Percentiles rank a stretch among this genome's conserved stretches.
These are phyloP conservation scores for Phytophthora gonapodyides DNA, from an alignment of 352 stramenopile species.

Conservation along the genomic window DNA sequence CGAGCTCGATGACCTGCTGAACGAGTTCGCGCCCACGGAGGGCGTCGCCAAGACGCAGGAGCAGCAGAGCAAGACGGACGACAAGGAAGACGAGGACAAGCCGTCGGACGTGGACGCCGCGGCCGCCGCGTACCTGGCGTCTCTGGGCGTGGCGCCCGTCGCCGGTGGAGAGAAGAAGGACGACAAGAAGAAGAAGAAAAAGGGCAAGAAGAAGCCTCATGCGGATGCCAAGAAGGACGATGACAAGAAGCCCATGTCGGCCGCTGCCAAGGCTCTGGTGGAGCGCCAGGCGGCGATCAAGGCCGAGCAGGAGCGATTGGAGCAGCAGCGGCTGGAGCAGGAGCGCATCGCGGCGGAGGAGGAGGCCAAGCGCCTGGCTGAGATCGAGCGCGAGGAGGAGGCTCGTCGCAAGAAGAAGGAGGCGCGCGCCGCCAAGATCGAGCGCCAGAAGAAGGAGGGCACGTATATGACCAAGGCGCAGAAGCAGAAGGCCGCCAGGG, in stretches of 20 bases:
- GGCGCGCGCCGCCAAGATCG: constrained; percentile 86
- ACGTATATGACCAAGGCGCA: constrained; percentile 99
- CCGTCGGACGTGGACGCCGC: constrained; percentile 62
- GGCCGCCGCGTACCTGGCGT: constrained; percentile 76
- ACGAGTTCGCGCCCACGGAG: constrained; percentile 57
- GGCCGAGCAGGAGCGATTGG: constrained; percentile 76
- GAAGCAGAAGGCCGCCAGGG: constrained; percentile 92
- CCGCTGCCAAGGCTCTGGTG: constrained; percentile 68
- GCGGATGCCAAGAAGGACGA: constrained; percentile 57
- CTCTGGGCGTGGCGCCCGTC: constrained; percentile 66
- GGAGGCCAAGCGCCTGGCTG: constrained; percentile 53
- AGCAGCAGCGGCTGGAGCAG: constrained; percentile 60
- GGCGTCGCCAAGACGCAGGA: constrained; percentile 12
- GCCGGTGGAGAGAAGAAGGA: constrained; percentile 65
- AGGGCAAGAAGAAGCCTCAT: constrained; percentile 78
- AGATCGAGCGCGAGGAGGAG: constrained; percentile 62
- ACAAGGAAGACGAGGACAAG: constrained; percentile 19
- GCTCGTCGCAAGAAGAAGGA: constrained; percentile 82
- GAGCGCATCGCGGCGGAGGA: constrained; percentile 72
- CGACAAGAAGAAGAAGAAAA: constrained; percentile 89
- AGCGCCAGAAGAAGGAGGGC: constrained; percentile 95
- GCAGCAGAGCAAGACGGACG: constrained; percentile 18
- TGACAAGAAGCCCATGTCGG: constrained; percentile 78
- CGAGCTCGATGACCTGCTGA: constrained; percentile 76
- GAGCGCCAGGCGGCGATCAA: constrained; percentile 76